A percentile compares a stretch with the other conserved stretches of the same genome.
Evolutionary conservation across 345 rosid genomes (phyloP).

Genomic region (Syzygium aqueum): DNA sequence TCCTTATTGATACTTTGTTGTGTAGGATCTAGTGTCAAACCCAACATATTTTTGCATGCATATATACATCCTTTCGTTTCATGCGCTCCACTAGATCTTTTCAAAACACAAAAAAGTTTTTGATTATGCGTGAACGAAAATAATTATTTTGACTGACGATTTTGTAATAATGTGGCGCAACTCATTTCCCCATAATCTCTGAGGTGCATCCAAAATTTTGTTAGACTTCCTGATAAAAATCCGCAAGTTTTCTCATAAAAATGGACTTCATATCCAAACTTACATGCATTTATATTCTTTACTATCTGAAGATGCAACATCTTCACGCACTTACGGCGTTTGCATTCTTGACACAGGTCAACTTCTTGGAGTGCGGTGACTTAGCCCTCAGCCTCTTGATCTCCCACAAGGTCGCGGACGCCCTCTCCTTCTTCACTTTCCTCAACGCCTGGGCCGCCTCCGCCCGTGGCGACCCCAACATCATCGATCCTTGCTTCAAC

Average conservation of each 20-base stretch:
- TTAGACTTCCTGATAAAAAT: no score
- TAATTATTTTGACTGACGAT: not conserved
- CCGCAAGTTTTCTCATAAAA: no score
- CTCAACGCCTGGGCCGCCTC: conserved; percentile 19
- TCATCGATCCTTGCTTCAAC: conserved; percentile 15
- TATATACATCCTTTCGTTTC: not conserved
- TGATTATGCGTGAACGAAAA: not conserved
- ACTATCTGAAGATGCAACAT: not conserved
- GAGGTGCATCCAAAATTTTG: not conserved
- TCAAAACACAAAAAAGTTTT: not conserved
- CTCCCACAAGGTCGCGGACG: conserved; percentile 41
- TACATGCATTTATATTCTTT: not conserved
- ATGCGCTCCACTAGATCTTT: not conserved
- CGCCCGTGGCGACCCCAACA: conserved; percentile 1
- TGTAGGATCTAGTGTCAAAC: not conserved
- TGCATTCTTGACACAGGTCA: conserved; percentile 5
- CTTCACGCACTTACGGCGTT: not conserved
- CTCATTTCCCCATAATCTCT: not conserved
- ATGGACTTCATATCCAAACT: not conserved
- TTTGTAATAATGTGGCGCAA: not conserved
- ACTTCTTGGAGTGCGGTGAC: conserved; percentile 34
- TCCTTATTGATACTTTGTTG: not conserved
- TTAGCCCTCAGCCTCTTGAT: conserved; percentile 14
- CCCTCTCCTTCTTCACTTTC: conserved; percentile 20
- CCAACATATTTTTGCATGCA: not conserved